Conservation (phyloP, 495 filamentous ascomycete genomes). For the Daldinia decipiens region DNA sequence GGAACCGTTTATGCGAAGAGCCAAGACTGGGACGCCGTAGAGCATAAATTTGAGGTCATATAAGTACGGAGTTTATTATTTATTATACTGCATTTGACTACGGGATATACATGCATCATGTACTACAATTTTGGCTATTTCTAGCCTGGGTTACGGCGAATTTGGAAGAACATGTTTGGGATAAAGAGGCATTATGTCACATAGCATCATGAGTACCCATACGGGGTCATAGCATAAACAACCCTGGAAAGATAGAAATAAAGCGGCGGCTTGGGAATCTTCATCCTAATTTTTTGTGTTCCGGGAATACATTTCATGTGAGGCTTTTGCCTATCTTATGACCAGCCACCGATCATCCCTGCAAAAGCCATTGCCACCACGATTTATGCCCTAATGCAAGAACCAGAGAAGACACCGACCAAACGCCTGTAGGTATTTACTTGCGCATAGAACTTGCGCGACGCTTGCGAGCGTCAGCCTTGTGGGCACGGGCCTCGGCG, state of each 20-base stretch:
- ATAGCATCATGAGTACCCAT: constrained; percentile 25
- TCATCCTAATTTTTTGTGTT: constrained; percentile 43
- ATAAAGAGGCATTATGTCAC: constrained; percentile 24
- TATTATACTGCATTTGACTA: constrained; percentile 21
- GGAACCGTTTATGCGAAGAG: constrained; percentile 20
- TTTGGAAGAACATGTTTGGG: constrained; percentile 18
- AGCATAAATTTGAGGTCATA: constrained; percentile 35
- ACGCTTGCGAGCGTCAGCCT: constrained; percentile 92
- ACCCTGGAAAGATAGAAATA: constrained; percentile 6
- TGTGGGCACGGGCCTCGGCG: constrained; percentile 89
- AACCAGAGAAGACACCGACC: constrained; percentile 53
- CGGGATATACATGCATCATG: constrained; percentile 22
- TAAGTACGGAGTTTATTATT: constrained; percentile 34
- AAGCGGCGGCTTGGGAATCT: constrained; percentile 44
- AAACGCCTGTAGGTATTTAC: constrained; percentile 65
- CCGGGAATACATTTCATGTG: constrained; percentile 47
- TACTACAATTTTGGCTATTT: constrained; percentile 19
- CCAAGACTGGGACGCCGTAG: constrained; percentile 19
- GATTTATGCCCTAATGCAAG: constrained; percentile 52
- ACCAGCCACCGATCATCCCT: constrained; percentile 40
- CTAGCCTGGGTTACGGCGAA: constrained; percentile 37
- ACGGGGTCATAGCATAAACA: constrained; percentile 2
- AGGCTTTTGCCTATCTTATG: constrained; percentile 39
- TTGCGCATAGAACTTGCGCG: constrained; percentile 95
- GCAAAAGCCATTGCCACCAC: constrained; percentile 44